Evolutionary conservation across 345 rosid genomes (phyloP), one percentile per base, ranked within the genome.

Genomic region (Populus nigra): DNA sequence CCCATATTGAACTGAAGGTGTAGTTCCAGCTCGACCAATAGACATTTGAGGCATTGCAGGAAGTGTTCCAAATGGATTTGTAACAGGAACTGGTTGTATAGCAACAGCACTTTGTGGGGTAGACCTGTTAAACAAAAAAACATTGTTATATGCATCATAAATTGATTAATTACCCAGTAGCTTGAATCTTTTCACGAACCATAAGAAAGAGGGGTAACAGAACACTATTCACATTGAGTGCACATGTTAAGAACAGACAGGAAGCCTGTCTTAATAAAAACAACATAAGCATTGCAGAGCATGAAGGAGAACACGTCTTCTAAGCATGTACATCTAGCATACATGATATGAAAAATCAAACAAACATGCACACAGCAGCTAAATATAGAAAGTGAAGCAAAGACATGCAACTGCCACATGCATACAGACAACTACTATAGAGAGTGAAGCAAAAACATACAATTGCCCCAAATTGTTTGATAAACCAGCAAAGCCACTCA

Each of bases 41-140:
- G 97, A 94, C 69, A 96, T 84, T 76, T 91, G 97, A 77, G 98
- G 99, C 88, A 86, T 84, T 75, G 90, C 93, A 70, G 99, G 99
- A 59, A 96, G 96, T 1, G 91, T 89, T 61, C 99, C 99, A 77
- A 89, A 96, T 23, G 99, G 98, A 85, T 90, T 94, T 74, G 91
- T 80, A 41, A 86, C 83, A 73, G 88, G 79, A 68, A 79, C 80
- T 22, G 89, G 88, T 75, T 91, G 98, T 73, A 89, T 74, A 61
- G 76, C 82, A 53, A 82, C 63, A 78, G 94, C 61, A 85, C 69
- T 87, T 78, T 73, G 87, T 31, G 83, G 38, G 23, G 86, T 82
- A 78, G 91, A 83, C 88, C 98, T 95, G 89, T 78, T 5, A 73
- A 69, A 45, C 22, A 38, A 22, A 59, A 77, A 76, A 72, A 23